phyloP scores from a whole-genome alignment of 148 eudicot genomes.

The Camellia japonica region DNA sequence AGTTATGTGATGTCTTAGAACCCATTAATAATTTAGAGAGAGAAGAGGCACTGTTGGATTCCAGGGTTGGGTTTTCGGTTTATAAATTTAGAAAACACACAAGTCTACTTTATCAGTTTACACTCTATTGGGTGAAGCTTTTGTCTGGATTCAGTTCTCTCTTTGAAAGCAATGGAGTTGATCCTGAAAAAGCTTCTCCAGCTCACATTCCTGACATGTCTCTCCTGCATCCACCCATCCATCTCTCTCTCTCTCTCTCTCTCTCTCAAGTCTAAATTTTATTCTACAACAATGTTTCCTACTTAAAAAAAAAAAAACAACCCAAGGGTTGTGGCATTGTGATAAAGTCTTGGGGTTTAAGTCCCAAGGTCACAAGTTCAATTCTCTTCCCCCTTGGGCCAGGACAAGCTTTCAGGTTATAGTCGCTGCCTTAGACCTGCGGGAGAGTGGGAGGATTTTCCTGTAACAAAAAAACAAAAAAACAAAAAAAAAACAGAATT shows the following conservation, averaged over 20 bases:
- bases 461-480: too few species aligned
- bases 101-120: constrained; percentile 7
- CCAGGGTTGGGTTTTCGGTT: constrained; percentile 26
- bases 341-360: too few species aligned
- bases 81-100: constrained; percentile 22
- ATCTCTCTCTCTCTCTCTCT: constrained; percentile 4
- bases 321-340: too few species aligned
- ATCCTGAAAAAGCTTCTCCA: constrained; percentile 27
- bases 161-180: constrained; percentile 41
- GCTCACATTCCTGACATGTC: constrained; percentile 14
- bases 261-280: neutral
- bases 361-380: too few species aligned
- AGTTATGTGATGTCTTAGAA: too few species aligned
- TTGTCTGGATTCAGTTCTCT: constrained; percentile 47
- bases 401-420: too few species aligned
- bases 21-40: constrained; percentile 24
- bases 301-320: too few species aligned
- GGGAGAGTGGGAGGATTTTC: too few species aligned
- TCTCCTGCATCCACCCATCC: neutral
- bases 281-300: neutral
- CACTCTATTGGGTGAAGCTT: constrained; percentile 25
- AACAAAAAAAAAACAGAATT: too few species aligned
- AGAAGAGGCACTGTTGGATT: constrained; percentile 34
- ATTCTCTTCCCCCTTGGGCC: too few species aligned
- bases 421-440: too few species aligned